Evolutionary conservation across 1,284 basidiomycete genomes (phyloP).

Genomic region (Bondarzewia mesenterica): DNA sequence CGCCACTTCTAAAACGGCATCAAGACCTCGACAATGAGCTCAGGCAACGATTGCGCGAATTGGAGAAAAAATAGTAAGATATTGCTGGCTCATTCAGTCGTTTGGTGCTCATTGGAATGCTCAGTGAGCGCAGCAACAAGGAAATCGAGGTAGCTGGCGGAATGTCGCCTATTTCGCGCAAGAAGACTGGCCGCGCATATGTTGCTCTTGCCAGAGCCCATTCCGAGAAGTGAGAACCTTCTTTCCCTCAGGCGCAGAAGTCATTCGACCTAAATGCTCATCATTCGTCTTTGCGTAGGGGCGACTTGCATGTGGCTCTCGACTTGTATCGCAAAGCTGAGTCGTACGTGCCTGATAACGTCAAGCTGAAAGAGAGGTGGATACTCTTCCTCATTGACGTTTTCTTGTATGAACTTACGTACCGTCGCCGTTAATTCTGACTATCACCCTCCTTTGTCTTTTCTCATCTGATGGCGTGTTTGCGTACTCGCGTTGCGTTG

Average conservation of each 20-base stretch:
- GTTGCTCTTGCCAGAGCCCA: slow-evolving; percentile 68
- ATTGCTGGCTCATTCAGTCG: background rate
- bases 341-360: slow-evolving; percentile 68
- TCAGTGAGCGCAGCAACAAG: slow-evolving; percentile 50
- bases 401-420: slow-evolving; percentile 43
- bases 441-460: slow-evolving; percentile 3
- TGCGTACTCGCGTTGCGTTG: slow-evolving; percentile 4
- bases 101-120: slow-evolving; percentile 1
- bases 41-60: slow-evolving; percentile 49
- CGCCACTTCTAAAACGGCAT: slow-evolving; percentile 52
- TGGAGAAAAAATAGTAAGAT: slow-evolving; percentile 65
- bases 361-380: slow-evolving; percentile 77
- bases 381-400: slow-evolving; percentile 54
- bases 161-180: slow-evolving; percentile 61
- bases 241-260: background rate
- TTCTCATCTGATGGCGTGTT: slow-evolving; percentile 1
- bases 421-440: slow-evolving; percentile 11
- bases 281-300: slow-evolving; percentile 31
- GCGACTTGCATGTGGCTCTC: slow-evolving; percentile 61
- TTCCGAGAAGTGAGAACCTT: slow-evolving; percentile 58
- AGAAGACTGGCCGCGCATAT: slow-evolving; percentile 70
- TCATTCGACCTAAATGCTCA: background rate
- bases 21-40: slow-evolving; percentile 61
- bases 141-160: slow-evolving; percentile 51
- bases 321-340: slow-evolving; percentile 71